Conservation (phyloP, 208 protist species). For the Crithidia brevicula region DNA sequence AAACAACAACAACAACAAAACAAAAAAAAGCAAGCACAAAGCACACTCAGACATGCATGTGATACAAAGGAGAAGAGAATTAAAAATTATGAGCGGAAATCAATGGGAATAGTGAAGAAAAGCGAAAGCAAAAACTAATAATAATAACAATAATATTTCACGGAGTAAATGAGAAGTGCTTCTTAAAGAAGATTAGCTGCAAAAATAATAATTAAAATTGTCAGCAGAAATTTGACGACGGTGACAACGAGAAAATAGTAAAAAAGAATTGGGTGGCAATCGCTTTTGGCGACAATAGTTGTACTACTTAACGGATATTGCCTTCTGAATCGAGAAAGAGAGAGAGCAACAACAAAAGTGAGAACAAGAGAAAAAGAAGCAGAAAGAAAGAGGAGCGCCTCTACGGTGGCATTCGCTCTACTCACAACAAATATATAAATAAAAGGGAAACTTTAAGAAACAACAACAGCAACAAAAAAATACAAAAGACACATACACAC, state of each 20-base stretch:
- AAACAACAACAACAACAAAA: constrained; percentile 1
- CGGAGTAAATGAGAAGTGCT: too few relatives aligned
- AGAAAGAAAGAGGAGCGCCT: background rate
- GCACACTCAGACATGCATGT: background rate
- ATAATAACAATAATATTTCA: background rate
- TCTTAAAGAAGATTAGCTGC: too few relatives aligned
- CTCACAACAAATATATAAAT: background rate
- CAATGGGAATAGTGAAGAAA: background rate
- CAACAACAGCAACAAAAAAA: background rate
- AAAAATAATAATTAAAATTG: background rate
- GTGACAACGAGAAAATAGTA: background rate
- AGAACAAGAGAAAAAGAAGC: background rate
- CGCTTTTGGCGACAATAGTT: too few relatives aligned
- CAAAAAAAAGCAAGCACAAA: background rate
- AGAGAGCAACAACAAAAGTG: background rate
- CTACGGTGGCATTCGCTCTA: too few relatives aligned
- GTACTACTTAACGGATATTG: too few relatives aligned
- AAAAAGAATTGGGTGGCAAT: too few relatives aligned
- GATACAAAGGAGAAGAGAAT: too few relatives aligned
- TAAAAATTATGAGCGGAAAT: too few relatives aligned
- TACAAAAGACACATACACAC: background rate
- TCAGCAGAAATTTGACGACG: background rate
- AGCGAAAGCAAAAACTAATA: background rate
- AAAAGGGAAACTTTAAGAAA: background rate
- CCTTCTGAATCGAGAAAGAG: too few relatives aligned